These are phyloP conservation scores for Inonotus hispidus DNA, from an alignment of 1,284 basidiomycete species.

Conservation along the genomic window DNA sequence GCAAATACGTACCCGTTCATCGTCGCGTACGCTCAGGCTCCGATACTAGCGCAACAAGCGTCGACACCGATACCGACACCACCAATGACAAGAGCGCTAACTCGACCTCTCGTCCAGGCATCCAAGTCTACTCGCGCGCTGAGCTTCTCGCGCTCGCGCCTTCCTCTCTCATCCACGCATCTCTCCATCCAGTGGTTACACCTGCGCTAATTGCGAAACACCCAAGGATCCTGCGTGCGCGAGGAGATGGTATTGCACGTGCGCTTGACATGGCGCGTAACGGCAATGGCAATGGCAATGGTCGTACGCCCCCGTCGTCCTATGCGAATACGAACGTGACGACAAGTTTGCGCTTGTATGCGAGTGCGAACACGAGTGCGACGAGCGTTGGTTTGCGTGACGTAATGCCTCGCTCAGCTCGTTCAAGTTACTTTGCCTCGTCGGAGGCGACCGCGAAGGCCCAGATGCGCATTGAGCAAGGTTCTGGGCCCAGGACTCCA, in stretches of 20 bases:
- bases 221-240: slow-evolving; percentile 11
- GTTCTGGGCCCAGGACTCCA: too few species aligned
- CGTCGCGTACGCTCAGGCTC: neutral
- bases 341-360: neutral
- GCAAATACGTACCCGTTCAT: slow-evolving; percentile 3
- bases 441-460: too few species aligned
- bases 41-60: neutral
- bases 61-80: neutral
- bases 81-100: too few species aligned
- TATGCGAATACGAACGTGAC: too few species aligned
- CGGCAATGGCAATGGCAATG: too few species aligned
- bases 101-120: neutral
- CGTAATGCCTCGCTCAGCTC: too few species aligned
- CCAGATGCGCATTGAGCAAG: too few species aligned
- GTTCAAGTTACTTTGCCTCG: too few species aligned
- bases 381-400: too few species aligned
- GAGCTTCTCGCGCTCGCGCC: slow-evolving; percentile 20
- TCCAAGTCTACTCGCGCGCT: slow-evolving; percentile 15
- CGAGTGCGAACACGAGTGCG: neutral
- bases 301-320: neutral
- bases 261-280: slow-evolving; percentile 14
- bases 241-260: slow-evolving; percentile 7
- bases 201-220: slow-evolving; percentile 10
- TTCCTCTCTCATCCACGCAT: slow-evolving; percentile 16
- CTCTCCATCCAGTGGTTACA: slow-evolving; percentile 2